Evolutionary conservation across 2,329 filamentous ascomycete species (phyloP).

Genomic region (Pseudogymnoascus sp.): DNA sequence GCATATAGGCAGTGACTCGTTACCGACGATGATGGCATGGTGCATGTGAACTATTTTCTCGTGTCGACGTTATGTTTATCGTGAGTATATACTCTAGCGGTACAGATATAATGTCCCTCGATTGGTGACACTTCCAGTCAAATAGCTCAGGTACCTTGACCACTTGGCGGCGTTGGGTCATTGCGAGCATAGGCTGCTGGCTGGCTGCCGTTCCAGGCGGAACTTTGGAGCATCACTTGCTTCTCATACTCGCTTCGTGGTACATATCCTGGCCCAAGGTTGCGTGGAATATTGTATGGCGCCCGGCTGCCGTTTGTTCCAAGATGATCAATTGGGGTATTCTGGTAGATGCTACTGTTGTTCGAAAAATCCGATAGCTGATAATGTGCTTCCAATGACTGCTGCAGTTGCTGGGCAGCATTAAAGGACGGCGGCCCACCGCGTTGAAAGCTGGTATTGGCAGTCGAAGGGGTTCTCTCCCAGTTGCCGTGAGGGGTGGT

Average conservation of each 20-base stretch:
- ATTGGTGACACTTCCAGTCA: not conserved
- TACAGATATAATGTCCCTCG: slow-evolving; percentile 1
- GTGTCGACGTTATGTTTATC: not conserved
- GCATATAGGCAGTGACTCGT: not conserved
- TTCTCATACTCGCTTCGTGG: slow-evolving; percentile 24
- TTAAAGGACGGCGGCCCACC: not conserved
- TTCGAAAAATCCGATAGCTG: slow-evolving; percentile 37
- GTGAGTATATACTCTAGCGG: not conserved
- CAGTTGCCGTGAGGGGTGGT: not conserved
- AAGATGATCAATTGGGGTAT: slow-evolving; percentile 32
- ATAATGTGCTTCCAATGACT: slow-evolving; percentile 21
- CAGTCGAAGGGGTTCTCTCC: slow-evolving; percentile 19
- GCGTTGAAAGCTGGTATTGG: slow-evolving; percentile 27
- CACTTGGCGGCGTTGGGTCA: slow-evolving; percentile 39
- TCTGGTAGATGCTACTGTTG: slow-evolving; percentile 42
- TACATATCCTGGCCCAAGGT: slow-evolving; percentile 15
- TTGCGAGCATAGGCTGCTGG: slow-evolving; percentile 25
- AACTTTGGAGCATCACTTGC: slow-evolving; percentile 26
- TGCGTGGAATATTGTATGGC: not conserved
- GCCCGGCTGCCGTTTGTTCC: not conserved
- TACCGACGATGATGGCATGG: not conserved
- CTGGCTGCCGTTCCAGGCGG: slow-evolving; percentile 24
- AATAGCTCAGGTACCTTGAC: slow-evolving; percentile 37
- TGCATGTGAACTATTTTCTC: not conserved
- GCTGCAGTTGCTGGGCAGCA: slow-evolving; percentile 16